Evolutionary conservation across 2,329 filamentous ascomycete genomes (phyloP), one percentile per base, ranked within the genome.

Genomic region (Colletotrichum limetticola): DNA sequence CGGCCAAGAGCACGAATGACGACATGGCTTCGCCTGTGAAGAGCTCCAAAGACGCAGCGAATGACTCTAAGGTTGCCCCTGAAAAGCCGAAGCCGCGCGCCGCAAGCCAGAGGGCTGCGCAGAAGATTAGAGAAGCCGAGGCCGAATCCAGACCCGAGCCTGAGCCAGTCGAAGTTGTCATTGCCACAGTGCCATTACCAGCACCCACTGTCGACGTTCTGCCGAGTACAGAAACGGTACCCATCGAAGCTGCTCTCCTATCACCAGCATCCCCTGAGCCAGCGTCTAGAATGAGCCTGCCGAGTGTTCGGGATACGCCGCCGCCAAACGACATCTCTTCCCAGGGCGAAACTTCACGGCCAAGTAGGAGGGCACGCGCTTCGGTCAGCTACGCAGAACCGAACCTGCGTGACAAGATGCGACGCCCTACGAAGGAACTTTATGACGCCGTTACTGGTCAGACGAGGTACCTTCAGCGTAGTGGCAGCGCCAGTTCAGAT

Each of bases 331-430:
- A 91, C 75, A 87, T 92, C 46, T 88, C 86, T 8, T 83, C 82
- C 8, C 86, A 82, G 46, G 87, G 88, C 62, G 89, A 92, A 76
- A 88, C 88, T 32, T 86, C 89, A 32, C 88, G 94, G 57, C 89
- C 90, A 26, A 92, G 91, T 76, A 87, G 94, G 76, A 89, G 94
- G 75, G 90, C 90, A 60, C 87, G 92, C 77, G 84, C 90, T 12
- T 87, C 91, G 62, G 89, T 97, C 74, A 96, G 93, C 84, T 97
- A 97, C 80, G 93, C 93, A 12, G 93, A 96, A 80, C 94, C 94
- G 1, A 96, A 93, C 78, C 85, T 97, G 55, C 89, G 93, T 74
- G 93, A 92, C 79, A 97, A 97, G 83, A 95, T 97, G 94, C 89
- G 94, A 71, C 89, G 94, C 72, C 93, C 94, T 26, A 93, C 92